Evolutionary conservation across 2,329 filamentous ascomycete species (phyloP).

Genomic region (Monosporascus sp.): DNA sequence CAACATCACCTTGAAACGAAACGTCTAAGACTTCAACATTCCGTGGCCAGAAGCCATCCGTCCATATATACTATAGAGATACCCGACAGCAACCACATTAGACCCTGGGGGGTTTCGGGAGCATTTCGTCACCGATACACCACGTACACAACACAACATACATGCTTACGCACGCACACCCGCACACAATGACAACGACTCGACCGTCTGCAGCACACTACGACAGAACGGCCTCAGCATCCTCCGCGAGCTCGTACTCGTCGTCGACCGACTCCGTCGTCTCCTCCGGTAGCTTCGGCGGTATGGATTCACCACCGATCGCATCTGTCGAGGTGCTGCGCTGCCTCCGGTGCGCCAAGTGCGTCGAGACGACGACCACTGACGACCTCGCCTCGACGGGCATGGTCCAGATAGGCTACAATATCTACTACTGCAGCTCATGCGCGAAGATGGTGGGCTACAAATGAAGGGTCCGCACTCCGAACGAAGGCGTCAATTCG

Average conservation of each 20-base stretch:
- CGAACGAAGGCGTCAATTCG: not conserved
- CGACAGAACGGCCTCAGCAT: constrained; percentile 30
- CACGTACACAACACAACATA: not conserved
- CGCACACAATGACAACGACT: constrained; percentile 23
- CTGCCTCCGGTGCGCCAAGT: constrained; percentile 48
- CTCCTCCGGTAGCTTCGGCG: constrained; percentile 36
- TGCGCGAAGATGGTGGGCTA: constrained; percentile 62
- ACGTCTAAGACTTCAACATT: not conserved
- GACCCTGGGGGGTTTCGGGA: too few relatives aligned
- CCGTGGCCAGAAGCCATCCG: not conserved
- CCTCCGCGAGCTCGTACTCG: constrained; percentile 24
- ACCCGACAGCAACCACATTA: too few relatives aligned
- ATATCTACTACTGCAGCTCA: constrained; percentile 62
- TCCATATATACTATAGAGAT: too few relatives aligned
- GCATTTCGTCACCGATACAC: too few relatives aligned
- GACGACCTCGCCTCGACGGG: constrained; percentile 54
- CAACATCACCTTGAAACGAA: not conserved
- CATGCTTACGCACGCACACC: constrained; percentile 3
- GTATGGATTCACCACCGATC: constrained; percentile 45
- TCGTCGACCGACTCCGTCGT: constrained; percentile 40
- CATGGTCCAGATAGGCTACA: constrained; percentile 61
- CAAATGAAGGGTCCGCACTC: constrained; percentile 38
- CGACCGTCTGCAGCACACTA: constrained; percentile 33
- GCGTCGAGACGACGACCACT: constrained; percentile 56
- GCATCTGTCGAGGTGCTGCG: constrained; percentile 53